Base-by-base conservation (phyloP, 345 rosid genomes). In the Dipteronia sinensis region DNA sequence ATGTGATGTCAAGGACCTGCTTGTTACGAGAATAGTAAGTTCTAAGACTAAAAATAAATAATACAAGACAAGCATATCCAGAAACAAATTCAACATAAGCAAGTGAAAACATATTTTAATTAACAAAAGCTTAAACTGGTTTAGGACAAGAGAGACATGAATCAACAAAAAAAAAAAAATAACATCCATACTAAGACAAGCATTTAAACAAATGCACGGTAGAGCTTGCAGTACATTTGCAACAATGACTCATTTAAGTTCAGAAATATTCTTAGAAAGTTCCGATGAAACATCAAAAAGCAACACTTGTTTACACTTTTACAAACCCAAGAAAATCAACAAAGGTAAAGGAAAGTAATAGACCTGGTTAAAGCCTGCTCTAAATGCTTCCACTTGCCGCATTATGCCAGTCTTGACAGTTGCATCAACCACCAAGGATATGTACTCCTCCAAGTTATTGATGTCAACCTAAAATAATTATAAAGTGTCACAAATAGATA, bases 341-440 rank as follows among this genome's bases (percentile, higher is more conserved):
- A 20, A 73, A 55, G 31, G n/a, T 77, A 49, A 23, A 65, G 31
- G 29, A 71, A 66, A 68, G 65, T 29, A 59, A n/a, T 73, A 65
- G 20, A 93, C 99, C 98, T 97, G 99, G 86, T 93, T 94, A 81
- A 97, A 97, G 53, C 99, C 99, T 27, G 93, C 91, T 81, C 91
- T 87, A 80, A 97, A 94, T 71, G 99, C 99, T 72, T 97, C 98
- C 69, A 93, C 71, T 83, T 97, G 99, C 65, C 93, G 86, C 77
- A 82, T 22, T 17, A 94, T 90, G 75, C 99, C 99, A 2, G 88
- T 79, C 87, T 88, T 94, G 73, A 97, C 92, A 76, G 96, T 93
- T 58, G 99, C 96, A 85, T 97, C 97, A 78, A 94, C 98, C 7
- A 92, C 96, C 85, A 89, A 82, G 38, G 91, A 84, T 73, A 97